Conservation (phyloP, 345 rosid species). For the Populus tremula region DNA sequence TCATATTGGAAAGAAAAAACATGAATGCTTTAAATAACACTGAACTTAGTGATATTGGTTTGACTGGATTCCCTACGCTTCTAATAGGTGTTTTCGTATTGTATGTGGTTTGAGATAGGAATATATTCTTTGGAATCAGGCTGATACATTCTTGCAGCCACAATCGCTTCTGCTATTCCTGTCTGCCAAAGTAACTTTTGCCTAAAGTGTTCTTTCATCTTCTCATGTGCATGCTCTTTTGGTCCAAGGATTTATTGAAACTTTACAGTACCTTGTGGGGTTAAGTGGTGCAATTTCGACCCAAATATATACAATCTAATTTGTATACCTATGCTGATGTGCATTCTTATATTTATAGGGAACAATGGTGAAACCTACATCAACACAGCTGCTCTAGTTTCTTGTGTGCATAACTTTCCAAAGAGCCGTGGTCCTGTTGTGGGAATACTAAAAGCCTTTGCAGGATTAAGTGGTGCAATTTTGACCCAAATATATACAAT, state of each 20-base stretch:
- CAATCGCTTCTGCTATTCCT: not conserved
- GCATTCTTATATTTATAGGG: slow-evolving; percentile 82
- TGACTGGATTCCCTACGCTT: not conserved
- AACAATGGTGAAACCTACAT: slow-evolving; percentile 97
- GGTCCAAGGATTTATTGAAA: not conserved
- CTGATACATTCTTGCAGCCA: not conserved
- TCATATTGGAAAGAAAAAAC: too few relatives aligned
- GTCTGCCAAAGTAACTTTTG: not conserved
- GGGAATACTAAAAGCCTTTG: slow-evolving; percentile 94
- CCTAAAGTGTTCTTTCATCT: not conserved
- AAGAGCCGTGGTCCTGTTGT: slow-evolving; percentile 97
- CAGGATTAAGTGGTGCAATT: slow-evolving; percentile 95
- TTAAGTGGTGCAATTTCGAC: not conserved
- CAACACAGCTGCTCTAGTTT: slow-evolving; percentile 88
- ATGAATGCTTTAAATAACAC: not conserved
- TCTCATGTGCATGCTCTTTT: not conserved
- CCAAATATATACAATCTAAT: not conserved
- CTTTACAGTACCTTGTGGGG: slow-evolving; percentile 3
- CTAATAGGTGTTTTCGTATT: not conserved
- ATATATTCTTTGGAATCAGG: not conserved
- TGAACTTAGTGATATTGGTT: not conserved
- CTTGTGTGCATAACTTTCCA: slow-evolving; percentile 95
- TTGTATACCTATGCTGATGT: slow-evolving; percentile 56
- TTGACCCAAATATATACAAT: slow-evolving; percentile 77
- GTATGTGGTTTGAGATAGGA: not conserved